A percentile compares a stretch with the other conserved stretches of the same genome.
phyloP scores from a whole-genome alignment of 805 yeast genomes.

The Myxozyma monticola region DNA sequence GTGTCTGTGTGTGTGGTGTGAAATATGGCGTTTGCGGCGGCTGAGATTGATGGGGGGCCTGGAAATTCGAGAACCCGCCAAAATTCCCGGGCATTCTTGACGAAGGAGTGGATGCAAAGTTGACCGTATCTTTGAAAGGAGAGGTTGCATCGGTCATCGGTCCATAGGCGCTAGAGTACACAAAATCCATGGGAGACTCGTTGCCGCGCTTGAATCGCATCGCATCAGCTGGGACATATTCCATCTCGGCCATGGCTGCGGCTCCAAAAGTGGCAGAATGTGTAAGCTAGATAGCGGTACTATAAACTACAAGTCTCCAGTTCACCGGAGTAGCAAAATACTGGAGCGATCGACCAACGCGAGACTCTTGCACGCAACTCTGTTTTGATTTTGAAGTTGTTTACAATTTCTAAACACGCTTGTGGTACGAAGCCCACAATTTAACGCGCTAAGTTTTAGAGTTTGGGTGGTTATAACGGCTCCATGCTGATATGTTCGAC shows the following conservation, averaged over 20 bases:
- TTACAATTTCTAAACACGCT: too few relatives aligned
- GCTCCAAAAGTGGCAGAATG: background rate
- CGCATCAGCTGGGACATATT: constrained; percentile 8
- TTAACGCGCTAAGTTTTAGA: too few relatives aligned
- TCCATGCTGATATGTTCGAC: too few relatives aligned
- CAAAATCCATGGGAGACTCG: constrained; percentile 28
- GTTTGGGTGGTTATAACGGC: too few relatives aligned
- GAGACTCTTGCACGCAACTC: too few relatives aligned
- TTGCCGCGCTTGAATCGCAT: constrained; percentile 12
- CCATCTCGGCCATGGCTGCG: constrained; percentile 10
- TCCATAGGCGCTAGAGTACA: constrained; percentile 15
- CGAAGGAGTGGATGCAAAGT: constrained; percentile 11
- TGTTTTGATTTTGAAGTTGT: too few relatives aligned
- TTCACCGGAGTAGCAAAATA: too few relatives aligned
- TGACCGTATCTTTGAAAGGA: constrained; percentile 4
- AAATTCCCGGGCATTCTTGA: background rate
- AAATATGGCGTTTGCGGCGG: constrained; percentile 14
- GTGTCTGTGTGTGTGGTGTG: constrained; percentile 10
- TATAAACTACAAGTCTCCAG: too few relatives aligned
- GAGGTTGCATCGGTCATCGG: constrained; percentile 13
- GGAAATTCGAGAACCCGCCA: background rate
- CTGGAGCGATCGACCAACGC: too few relatives aligned
- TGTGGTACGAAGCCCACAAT: too few relatives aligned
- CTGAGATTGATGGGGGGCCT: background rate
- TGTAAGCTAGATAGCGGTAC: too few relatives aligned